Conservation (phyloP, 805 yeast species). For the Metschnikowia lunata region DNA sequence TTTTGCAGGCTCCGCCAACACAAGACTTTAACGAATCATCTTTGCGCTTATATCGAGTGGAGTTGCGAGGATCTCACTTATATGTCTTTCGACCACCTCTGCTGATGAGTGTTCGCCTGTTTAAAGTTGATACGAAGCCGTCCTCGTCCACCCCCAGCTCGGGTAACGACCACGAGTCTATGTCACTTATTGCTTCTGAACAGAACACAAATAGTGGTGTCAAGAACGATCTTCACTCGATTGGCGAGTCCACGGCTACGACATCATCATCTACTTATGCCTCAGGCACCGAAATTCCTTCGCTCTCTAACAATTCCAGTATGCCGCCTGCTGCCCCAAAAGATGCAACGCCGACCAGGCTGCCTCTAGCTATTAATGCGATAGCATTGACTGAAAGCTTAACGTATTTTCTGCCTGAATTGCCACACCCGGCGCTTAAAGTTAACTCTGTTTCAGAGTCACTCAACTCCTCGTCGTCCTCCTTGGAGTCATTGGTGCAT, state of each 20-base stretch:
- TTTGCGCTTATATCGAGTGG: conserved; percentile 17
- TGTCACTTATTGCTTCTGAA: conserved; percentile 1
- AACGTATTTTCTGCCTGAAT: conserved; percentile 21
- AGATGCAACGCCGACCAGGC: background rate
- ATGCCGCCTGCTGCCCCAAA: background rate
- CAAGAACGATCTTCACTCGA: conserved; percentile 1
- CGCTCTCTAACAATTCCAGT: background rate
- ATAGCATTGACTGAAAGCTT: conserved; percentile 10
- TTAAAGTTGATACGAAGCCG: conserved; percentile 7
- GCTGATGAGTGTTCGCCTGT: conserved; percentile 16
- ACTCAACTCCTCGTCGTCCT: conserved; percentile 40
- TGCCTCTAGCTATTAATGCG: background rate
- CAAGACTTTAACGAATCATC: conserved; percentile 23
- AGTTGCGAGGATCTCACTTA: conserved; percentile 61
- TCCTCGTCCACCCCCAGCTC: background rate
- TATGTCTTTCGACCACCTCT: conserved; percentile 41
- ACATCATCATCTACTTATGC: conserved; percentile 4
- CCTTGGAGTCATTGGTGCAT: conserved; percentile 74
- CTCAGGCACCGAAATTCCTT: conserved; percentile 1
- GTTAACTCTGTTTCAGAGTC: conserved; percentile 41
- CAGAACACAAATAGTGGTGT: background rate
- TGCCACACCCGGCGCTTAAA: conserved; percentile 36
- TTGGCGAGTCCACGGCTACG: conserved; percentile 1
- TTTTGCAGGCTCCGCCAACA: conserved; percentile 29
- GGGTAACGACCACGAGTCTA: background rate